Percentiles rank a stretch among this genome's conserved stretches.
Evolutionary conservation across 2,329 filamentous ascomycete species (phyloP).

Genomic region (Colletotrichum orbiculare): DNA sequence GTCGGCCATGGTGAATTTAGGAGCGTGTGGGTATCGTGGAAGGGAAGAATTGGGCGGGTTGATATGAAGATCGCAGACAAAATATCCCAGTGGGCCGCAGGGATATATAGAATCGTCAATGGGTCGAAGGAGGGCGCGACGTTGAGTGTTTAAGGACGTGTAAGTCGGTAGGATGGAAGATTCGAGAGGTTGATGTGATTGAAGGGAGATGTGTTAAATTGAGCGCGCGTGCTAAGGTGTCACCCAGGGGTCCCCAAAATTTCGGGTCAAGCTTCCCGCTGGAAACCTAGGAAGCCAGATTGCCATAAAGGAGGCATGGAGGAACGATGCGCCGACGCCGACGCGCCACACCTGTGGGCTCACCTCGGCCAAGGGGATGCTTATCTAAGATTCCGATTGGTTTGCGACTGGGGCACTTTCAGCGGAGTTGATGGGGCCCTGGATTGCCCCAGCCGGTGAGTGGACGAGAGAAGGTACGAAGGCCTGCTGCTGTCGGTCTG

Average conservation of each 20-base stretch:
- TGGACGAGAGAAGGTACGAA: not conserved
- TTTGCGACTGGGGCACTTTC: not conserved
- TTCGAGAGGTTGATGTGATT: constrained; percentile 29
- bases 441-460: constrained; percentile 8
- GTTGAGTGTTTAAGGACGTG: constrained; percentile 33
- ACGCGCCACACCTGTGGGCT: constrained; percentile 5
- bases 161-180: constrained; percentile 33
- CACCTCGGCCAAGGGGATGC: not conserved
- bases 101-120: constrained; percentile 2
- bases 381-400: constrained; percentile 23
- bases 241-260: constrained; percentile 30
- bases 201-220: constrained; percentile 38
- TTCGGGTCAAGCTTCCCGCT: constrained; percentile 34
- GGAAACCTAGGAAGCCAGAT: constrained; percentile 36
- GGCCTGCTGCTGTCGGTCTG: constrained; percentile 1
- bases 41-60: constrained; percentile 5
- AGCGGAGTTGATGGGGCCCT: constrained; percentile 22
- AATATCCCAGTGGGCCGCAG: constrained; percentile 28
- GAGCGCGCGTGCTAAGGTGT: constrained; percentile 18
- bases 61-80: constrained; percentile 9
- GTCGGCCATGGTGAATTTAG: constrained; percentile 66
- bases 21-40: constrained; percentile 30
- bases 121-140: constrained; percentile 27
- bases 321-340: constrained; percentile 34
- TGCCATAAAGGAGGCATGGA: constrained; percentile 37